phyloP scores from a whole-genome alignment of 1,284 basidiomycete genomes.

The Ceratobasidium sp. region DNA sequence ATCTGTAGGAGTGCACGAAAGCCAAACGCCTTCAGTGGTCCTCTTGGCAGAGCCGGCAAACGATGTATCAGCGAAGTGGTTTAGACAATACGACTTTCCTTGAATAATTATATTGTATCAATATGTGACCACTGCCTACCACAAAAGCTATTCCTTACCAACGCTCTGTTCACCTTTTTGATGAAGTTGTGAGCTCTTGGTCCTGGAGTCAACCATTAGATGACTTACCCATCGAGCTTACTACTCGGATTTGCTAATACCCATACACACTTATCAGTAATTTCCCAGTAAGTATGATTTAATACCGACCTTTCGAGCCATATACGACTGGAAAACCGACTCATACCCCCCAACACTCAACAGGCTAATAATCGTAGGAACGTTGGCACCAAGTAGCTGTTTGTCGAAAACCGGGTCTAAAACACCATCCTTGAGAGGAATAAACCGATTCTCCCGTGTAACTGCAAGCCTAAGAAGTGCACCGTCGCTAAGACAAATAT shows the following conservation, averaged over 20 bases:
- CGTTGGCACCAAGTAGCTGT: conserved; percentile 54
- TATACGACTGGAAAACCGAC: conserved; percentile 66
- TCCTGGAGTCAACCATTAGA: not conserved
- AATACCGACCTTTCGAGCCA: conserved; percentile 59
- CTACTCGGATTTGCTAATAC: conserved; percentile 65
- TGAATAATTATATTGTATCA: not conserved
- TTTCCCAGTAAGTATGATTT: too few relatives aligned
- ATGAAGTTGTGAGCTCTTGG: conserved; percentile 48
- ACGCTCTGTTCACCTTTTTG: conserved; percentile 59
- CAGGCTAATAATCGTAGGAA: not conserved
- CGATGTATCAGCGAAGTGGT: conserved; percentile 67
- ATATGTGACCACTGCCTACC: not conserved
- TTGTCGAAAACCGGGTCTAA: conserved; percentile 64
- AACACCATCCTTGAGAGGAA: conserved; percentile 65
- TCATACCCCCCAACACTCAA: conserved; percentile 65
- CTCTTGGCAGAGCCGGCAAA: conserved; percentile 71
- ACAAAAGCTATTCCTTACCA: conserved; percentile 22
- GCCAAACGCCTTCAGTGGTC: conserved; percentile 69
- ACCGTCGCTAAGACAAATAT: conserved; percentile 67
- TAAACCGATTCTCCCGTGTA: conserved; percentile 64
- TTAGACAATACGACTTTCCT: conserved; percentile 56
- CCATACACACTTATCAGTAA: not conserved
- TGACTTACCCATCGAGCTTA: conserved; percentile 65
- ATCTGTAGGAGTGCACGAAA: conserved; percentile 65
- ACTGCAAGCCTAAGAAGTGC: conserved; percentile 56